Percentiles rank a stretch among this genome's conserved stretches.
Evolutionary conservation across 1,284 basidiomycete genomes (phyloP).

Genomic region (Ustilago vetiveriae): DNA sequence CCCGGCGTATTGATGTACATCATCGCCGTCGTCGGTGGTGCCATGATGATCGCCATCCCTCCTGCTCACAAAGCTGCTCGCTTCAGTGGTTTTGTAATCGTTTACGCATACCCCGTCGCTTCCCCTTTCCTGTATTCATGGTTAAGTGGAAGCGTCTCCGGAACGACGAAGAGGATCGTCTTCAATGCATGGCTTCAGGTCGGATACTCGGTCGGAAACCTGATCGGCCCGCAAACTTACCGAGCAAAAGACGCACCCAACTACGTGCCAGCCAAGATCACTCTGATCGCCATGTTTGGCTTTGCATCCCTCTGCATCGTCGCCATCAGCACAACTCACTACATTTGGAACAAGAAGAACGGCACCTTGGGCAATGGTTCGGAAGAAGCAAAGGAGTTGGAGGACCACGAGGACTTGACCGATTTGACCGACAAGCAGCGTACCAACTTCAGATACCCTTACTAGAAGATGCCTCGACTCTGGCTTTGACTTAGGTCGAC

Average conservation of each 20-base stretch:
- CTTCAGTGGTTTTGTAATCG: conserved; percentile 31
- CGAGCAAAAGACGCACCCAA: conserved; percentile 41
- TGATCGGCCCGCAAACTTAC: conserved; percentile 62
- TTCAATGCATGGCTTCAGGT: conserved; percentile 57
- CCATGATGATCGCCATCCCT: conserved; percentile 49
- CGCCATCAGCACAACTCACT: conserved; percentile 46
- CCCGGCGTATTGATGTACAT: conserved; percentile 55
- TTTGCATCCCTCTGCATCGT: conserved; percentile 40
- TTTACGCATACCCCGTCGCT: conserved; percentile 25
- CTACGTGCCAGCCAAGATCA: conserved; percentile 61
- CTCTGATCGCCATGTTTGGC: conserved; percentile 59
- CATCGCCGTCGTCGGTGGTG: conserved; percentile 53
- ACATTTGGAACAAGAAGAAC: conserved; percentile 54
- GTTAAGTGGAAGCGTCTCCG: conserved; percentile 45
- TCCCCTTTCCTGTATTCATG: conserved; percentile 50
- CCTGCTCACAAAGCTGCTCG: conserved; percentile 22
- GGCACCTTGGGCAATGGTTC: neutral
- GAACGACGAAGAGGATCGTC: conserved; percentile 62
- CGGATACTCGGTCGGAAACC: conserved; percentile 59
- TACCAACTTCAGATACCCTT: conserved; percentile 62
- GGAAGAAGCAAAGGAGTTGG: conserved; percentile 3
- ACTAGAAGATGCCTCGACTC: conserved; percentile 27
- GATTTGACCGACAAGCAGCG: conserved; percentile 65
- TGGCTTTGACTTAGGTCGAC: no score
- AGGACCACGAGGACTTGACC: conserved; percentile 51